phyloP scores from a whole-genome alignment of 2,329 filamentous ascomycete species.

The Alternaria longipes region DNA sequence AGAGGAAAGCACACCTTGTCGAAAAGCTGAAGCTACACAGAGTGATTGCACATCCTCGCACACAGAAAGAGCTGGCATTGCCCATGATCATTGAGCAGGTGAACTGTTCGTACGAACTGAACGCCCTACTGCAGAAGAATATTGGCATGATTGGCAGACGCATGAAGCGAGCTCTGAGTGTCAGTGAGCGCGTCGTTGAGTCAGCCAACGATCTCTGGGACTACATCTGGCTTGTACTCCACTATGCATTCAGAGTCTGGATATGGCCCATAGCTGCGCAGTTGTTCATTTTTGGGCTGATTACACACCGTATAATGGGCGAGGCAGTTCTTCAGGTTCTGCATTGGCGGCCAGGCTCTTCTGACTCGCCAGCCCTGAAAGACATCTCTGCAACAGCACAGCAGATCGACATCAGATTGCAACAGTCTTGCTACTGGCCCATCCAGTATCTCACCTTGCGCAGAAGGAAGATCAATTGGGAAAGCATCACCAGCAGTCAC shows the following conservation, averaged over 20 bases:
- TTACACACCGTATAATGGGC: conserved; percentile 80
- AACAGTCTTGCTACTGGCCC: conserved; percentile 99
- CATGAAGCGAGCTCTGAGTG: conserved; percentile 84
- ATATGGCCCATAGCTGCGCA: conserved; percentile 77
- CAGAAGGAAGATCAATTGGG: conserved; percentile 91
- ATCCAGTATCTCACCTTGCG: conserved; percentile 93
- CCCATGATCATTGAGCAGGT: conserved; percentile 88
- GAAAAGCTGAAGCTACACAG: conserved; percentile 91
- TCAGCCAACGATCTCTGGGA: conserved; percentile 88
- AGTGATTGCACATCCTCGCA: conserved; percentile 77
- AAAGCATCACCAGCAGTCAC: conserved; percentile 92
- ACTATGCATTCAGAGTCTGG: conserved; percentile 76
- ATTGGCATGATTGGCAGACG: conserved; percentile 83
- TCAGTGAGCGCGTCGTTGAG: conserved; percentile 92
- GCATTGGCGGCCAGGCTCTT: conserved; percentile 79
- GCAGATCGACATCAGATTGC: conserved; percentile 94
- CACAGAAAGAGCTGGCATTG: conserved; percentile 83
- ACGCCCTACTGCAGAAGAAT: conserved; percentile 86
- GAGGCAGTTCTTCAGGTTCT: conserved; percentile 81
- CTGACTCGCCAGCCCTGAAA: conserved; percentile 84
- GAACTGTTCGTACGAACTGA: conserved; percentile 93
- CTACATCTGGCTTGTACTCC: conserved; percentile 72
- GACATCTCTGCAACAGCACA: conserved; percentile 97
- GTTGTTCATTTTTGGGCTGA: conserved; percentile 78
- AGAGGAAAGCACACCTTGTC: conserved; percentile 72